phyloP scores from a whole-genome alignment of 2,329 filamentous ascomycete species.

The Colletotrichum sp. region DNA sequence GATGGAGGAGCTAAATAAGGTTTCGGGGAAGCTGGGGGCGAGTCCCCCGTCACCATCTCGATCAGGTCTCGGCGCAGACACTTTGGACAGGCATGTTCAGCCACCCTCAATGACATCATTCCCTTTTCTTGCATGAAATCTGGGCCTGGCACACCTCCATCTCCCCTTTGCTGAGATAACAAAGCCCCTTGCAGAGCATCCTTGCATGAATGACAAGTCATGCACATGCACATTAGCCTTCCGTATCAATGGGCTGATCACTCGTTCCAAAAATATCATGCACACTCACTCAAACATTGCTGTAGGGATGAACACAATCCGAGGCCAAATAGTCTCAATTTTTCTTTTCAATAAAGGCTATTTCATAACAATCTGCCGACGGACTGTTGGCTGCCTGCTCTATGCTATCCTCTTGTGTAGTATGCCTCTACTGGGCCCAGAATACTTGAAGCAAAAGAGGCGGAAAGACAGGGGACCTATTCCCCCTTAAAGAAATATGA shows the following conservation, averaged over 20 bases:
- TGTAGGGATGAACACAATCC: neutral
- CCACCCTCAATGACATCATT: conserved; percentile 16
- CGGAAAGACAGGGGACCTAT: neutral
- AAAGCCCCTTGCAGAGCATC: neutral
- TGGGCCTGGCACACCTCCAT: neutral
- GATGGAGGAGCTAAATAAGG: neutral
- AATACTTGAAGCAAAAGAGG: neutral
- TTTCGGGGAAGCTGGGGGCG: neutral
- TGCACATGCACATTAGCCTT: neutral
- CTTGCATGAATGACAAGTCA: neutral
- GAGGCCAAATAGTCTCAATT: neutral
- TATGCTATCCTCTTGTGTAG: neutral
- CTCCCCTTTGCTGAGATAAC: neutral
- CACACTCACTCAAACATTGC: neutral
- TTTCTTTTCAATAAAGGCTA: conserved; percentile 6
- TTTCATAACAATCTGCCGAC: conserved; percentile 21
- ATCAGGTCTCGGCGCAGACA: neutral
- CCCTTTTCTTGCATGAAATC: neutral
- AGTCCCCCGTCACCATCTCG: conserved; percentile 4
- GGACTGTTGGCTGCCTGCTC: conserved; percentile 15
- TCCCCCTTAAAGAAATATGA: conserved; percentile 14
- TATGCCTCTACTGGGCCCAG: neutral
- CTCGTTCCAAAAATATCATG: neutral
- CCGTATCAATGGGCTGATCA: neutral
- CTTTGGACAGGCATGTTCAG: neutral